A percentile compares a stretch with the other conserved stretches of the same genome.
Conservation (phyloP, 306 rosid species). For the Castanopsis chinensis region DNA sequence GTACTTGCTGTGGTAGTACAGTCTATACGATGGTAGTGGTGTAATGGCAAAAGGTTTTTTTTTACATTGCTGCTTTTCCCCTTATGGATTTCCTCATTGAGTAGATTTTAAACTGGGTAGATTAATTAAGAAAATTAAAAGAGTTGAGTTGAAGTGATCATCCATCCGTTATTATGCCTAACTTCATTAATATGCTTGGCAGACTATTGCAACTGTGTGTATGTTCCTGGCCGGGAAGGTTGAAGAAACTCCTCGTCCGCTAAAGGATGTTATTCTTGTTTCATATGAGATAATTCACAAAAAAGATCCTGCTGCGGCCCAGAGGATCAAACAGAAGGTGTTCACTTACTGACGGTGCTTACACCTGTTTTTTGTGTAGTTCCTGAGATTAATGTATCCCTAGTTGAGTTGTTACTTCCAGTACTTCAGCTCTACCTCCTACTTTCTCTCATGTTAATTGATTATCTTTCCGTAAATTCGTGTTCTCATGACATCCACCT, state of each 20-base stretch:
- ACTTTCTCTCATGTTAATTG: neutral
- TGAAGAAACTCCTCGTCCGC: constrained; percentile 98
- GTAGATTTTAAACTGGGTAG: neutral
- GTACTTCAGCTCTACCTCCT: neutral
- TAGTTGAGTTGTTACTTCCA: neutral
- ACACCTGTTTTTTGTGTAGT: constrained; percentile 8
- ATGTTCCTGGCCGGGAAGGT: constrained; percentile 99
- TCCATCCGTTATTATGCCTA: constrained; percentile 19
- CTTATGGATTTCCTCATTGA: neutral
- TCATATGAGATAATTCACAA: constrained; percentile 90
- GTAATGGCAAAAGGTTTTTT: neutral
- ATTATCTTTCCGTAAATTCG: neutral
- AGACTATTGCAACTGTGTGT: constrained; percentile 95
- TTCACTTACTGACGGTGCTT: constrained; percentile 9
- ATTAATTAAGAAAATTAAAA: neutral
- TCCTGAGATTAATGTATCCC: constrained; percentile 13
- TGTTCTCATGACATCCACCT: neutral
- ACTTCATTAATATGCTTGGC: constrained; percentile 42
- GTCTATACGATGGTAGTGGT: neutral
- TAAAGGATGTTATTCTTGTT: constrained; percentile 89
- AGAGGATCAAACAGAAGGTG: constrained; percentile 95
- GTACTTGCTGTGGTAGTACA: neutral
- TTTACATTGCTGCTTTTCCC: neutral
- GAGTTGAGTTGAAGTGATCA: no score
- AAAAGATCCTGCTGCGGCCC: constrained; percentile 88